These are phyloP conservation scores for Helianthus annuus DNA, from an alignment of 129 eudicot genomes.

Conservation along the genomic window DNA sequence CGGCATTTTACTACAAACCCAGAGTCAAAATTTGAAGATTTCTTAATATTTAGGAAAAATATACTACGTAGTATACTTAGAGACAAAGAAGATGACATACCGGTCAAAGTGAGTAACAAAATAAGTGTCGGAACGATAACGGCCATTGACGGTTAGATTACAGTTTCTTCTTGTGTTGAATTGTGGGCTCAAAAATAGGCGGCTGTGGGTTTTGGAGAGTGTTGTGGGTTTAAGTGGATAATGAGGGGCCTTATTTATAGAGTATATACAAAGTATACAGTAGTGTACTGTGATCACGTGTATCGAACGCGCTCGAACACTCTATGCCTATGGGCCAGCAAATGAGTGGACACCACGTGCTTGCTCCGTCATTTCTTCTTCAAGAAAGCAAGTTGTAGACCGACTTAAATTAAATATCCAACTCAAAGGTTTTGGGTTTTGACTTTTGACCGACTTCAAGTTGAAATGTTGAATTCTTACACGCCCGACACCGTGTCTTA, in stretches of 20 bases:
- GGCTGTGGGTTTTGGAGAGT: background rate
- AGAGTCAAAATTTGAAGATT: background rate
- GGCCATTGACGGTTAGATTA: slow-evolving; percentile 42
- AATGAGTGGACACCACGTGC: slow-evolving; percentile 34
- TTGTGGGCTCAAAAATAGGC: background rate
- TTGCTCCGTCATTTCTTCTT: slow-evolving; percentile 7
- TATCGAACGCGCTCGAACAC: background rate
- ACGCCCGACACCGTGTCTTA: background rate
- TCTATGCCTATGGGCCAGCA: slow-evolving; percentile 23
- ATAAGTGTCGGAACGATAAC: slow-evolving; percentile 29
- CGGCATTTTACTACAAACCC: background rate
- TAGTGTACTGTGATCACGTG: background rate
- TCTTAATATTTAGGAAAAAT: background rate
- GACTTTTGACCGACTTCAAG: slow-evolving; percentile 11
- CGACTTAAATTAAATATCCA: slow-evolving; percentile 18
- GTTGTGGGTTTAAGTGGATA: slow-evolving; percentile 22
- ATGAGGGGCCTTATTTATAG: slow-evolving; percentile 17
- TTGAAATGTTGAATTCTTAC: background rate
- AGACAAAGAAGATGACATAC: slow-evolving; percentile 21
- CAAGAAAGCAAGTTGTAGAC: slow-evolving; percentile 24
- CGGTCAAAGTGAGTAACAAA: slow-evolving; percentile 41
- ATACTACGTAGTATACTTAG: background rate
- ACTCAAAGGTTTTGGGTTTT: slow-evolving; percentile 5
- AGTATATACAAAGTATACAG: background rate
- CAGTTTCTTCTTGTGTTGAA: background rate